phyloP scores from a whole-genome alignment of 2,329 filamentous ascomycete species.

The Biscogniauxia mediterranea region DNA sequence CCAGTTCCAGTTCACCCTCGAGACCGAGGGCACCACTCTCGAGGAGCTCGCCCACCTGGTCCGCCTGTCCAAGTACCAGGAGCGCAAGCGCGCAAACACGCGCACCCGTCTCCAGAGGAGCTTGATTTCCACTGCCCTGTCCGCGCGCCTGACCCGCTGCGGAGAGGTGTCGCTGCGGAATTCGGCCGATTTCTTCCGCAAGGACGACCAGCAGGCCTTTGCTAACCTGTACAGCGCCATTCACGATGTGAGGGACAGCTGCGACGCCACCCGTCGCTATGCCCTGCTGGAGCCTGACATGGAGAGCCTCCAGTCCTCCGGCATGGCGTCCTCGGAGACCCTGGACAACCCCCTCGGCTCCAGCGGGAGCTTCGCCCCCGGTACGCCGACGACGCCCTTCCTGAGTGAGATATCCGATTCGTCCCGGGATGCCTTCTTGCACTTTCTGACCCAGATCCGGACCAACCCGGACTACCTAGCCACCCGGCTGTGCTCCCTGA shows the following conservation, averaged over 20 bases:
- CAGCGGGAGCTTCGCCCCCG: constrained; percentile 5
- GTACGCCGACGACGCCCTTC: constrained; percentile 49
- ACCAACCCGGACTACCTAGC: constrained; percentile 88
- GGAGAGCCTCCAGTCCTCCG: constrained; percentile 56
- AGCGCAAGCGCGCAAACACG: constrained; percentile 73
- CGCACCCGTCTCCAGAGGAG: constrained; percentile 72
- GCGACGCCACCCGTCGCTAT: constrained; percentile 69
- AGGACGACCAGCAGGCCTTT: constrained; percentile 77
- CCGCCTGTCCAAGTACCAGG: constrained; percentile 75
- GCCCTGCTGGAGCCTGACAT: constrained; percentile 71
- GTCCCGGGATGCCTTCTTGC: constrained; percentile 71
- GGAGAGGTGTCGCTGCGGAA: constrained; percentile 73
- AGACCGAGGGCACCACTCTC: constrained; percentile 66
- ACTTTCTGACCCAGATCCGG: constrained; percentile 77
- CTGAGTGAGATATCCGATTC: constrained; percentile 73
- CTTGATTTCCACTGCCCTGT: constrained; percentile 72
- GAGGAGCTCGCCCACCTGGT: constrained; percentile 78
- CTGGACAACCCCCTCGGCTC: constrained; percentile 40
- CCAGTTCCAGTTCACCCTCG: constrained; percentile 55
- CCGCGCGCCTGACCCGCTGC: constrained; percentile 70
- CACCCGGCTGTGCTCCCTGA: constrained; percentile 73
- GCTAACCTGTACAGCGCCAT: constrained; percentile 72
- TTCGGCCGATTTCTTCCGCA: constrained; percentile 74
- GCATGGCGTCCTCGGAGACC: constrained; percentile 50
- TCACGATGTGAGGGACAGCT: constrained; percentile 75